A percentile compares a stretch with the other conserved stretches of the same genome.
These are phyloP conservation scores for Brassica nigra DNA, from an alignment of 345 rosid species.

Conservation along the genomic window DNA sequence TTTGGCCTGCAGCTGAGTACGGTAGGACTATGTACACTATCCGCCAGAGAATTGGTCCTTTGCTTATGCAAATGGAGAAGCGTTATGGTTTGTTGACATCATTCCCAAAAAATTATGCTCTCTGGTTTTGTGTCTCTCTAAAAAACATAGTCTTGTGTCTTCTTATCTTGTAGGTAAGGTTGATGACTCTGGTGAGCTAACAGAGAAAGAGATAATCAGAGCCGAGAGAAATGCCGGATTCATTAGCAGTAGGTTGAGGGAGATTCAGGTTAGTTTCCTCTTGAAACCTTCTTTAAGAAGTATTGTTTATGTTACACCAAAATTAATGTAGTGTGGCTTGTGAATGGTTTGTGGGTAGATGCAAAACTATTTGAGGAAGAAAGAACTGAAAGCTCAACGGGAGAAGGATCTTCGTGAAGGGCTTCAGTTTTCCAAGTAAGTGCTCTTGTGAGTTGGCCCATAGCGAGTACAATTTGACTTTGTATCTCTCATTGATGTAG, in stretches of 20 bases:
- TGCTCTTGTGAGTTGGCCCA: neutral
- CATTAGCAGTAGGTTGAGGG: slow-evolving; percentile 78
- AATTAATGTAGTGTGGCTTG: slow-evolving; percentile 13
- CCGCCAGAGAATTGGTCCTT: slow-evolving; percentile 88
- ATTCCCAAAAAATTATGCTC: neutral
- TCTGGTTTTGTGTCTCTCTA: slow-evolving; percentile 7
- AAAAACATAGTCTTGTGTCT: slow-evolving; percentile 1
- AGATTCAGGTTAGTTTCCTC: slow-evolving; percentile 70
- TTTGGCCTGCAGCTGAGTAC: slow-evolving; percentile 98
- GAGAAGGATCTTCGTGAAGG: slow-evolving; percentile 87
- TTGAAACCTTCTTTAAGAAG: neutral
- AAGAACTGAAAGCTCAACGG: slow-evolving; percentile 70
- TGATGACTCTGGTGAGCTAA: slow-evolving; percentile 68
- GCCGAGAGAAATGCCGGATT: slow-evolving; percentile 94
- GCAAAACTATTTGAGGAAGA: slow-evolving; percentile 76
- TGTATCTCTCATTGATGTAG: slow-evolving; percentile 39
- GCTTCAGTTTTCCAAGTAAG: slow-evolving; percentile 71
- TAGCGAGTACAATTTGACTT: neutral
- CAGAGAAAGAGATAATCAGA: slow-evolving; percentile 91
- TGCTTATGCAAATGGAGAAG: slow-evolving; percentile 86
- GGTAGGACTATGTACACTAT: slow-evolving; percentile 98
- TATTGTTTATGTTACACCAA: slow-evolving; percentile 1
- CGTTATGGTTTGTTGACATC: slow-evolving; percentile 60
- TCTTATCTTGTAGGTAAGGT: slow-evolving; percentile 55
- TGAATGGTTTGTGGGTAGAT: slow-evolving; percentile 48